Evolutionary conservation across 345 rosid species (phyloP).

Genomic region (Firmiana major): DNA sequence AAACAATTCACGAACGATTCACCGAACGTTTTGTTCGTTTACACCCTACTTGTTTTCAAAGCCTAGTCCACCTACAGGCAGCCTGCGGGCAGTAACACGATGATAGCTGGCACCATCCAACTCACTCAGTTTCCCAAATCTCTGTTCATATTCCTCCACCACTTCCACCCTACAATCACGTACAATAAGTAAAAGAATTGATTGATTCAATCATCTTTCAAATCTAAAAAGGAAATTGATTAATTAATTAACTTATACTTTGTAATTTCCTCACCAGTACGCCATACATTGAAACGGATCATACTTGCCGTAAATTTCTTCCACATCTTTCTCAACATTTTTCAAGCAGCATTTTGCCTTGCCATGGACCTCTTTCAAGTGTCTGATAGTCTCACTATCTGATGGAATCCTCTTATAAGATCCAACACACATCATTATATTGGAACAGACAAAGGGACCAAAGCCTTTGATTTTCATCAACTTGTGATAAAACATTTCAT

Average conservation of each 20-base stretch:
- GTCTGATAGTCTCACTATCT: constrained; percentile 44
- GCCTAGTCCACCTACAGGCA: too few relatives aligned
- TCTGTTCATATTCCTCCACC: constrained; percentile 21
- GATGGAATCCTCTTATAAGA: constrained; percentile 41
- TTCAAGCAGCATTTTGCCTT: constrained; percentile 9
- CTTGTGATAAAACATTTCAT: neutral
- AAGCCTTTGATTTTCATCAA: constrained; percentile 30
- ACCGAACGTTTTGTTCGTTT: too few relatives aligned
- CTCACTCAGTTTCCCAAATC: constrained; percentile 34
- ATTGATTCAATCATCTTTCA: too few relatives aligned
- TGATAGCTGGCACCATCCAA: constrained; percentile 14
- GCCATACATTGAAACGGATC: too few relatives aligned
- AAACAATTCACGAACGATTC: too few relatives aligned
- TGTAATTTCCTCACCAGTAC: constrained; percentile 9
- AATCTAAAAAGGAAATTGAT: too few relatives aligned
- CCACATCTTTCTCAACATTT: constrained; percentile 9
- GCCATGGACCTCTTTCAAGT: constrained; percentile 23
- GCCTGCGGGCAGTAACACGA: constrained; percentile 5
- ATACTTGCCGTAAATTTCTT: constrained; percentile 24
- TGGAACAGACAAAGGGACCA: constrained; percentile 41
- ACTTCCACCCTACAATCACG: constrained; percentile 37
- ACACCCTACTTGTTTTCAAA: too few relatives aligned
- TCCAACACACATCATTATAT: constrained; percentile 44
- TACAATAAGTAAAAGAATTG: too few relatives aligned
- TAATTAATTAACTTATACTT: too few relatives aligned